Base-by-base conservation (phyloP, 768 basidiomycete species). In the Hebeloma cylindrosporum region DNA sequence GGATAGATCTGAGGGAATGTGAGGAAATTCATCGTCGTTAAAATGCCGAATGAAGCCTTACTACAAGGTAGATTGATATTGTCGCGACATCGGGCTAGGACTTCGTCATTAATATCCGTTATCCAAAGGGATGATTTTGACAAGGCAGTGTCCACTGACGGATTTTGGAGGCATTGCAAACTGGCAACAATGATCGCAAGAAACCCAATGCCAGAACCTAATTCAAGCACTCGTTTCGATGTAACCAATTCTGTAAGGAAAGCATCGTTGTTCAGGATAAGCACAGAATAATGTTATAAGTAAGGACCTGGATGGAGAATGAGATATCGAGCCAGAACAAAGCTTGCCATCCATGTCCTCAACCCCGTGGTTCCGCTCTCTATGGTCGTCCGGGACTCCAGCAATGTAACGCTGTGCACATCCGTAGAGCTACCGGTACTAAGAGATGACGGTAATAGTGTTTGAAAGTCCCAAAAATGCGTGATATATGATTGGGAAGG, bases 281-380 rank as follows among this genome's bases (percentile, higher is more conserved):
- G 48, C 41, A 39, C 17, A 14, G 7, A 8, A 13, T 16, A 5
- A 31, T 7, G 18, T 27, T 23, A 7, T 21, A 32, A 16, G 33
- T 35, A 23, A 60, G 52, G 63, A 86, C 88, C 74, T 60, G 80
- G 67, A 56, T 84, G 69, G 7, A 54, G 47, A 14, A 79, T 72
- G 17, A 91, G 66, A 54, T 80, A 83, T 36, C 82, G 74, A 0
- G 80, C 79, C 14, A 91, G 68, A 22, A 77, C 66, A 32, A 84
- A 75, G 52, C 86, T 83, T 4, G 89, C 85, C 21, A 73, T 68
- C 89, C 89, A 92, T 5, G 88, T 92, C 42, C 85, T 73, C 36
- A 91, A 63, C 9, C 89, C 88, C 1, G 88, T 91, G 0, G 87
- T 91, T 0, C 89, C 88, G 30, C 70, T 69, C 60, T 90, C 87